Conservation (phyloP, 2,329 filamentous ascomycete species). For the Colletotrichum sp. region DNA sequence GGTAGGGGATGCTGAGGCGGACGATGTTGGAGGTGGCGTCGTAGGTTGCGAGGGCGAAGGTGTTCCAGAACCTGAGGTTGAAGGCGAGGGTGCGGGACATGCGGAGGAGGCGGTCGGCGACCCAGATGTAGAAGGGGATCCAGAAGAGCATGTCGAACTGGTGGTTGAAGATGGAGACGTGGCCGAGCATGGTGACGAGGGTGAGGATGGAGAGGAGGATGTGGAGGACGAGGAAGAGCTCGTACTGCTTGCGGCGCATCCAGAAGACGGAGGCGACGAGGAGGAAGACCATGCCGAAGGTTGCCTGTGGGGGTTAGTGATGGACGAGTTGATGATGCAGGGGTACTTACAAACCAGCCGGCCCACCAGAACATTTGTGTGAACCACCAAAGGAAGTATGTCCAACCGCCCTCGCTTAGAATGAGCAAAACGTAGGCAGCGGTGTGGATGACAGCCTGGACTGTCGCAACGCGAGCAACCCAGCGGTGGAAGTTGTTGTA, state of each 20-base stretch:
- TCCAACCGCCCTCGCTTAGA: conserved; percentile 40
- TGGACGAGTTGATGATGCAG: not conserved
- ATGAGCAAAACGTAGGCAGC: conserved; percentile 60
- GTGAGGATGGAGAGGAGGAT: conserved; percentile 56
- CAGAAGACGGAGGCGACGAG: conserved; percentile 54
- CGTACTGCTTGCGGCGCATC: conserved; percentile 57
- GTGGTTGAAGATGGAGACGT: conserved; percentile 58
- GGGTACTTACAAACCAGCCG: conserved; percentile 46
- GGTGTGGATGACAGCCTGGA: conserved; percentile 68
- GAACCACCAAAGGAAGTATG: conserved; percentile 40
- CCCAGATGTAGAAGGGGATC: conserved; percentile 54
- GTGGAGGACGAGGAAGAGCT: conserved; percentile 54
- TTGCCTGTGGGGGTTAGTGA: conserved; percentile 35
- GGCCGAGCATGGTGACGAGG: conserved; percentile 55
- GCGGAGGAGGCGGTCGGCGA: conserved; percentile 52
- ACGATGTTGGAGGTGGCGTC: conserved; percentile 45
- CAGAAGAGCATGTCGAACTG: conserved; percentile 56
- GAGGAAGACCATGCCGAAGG: conserved; percentile 48
- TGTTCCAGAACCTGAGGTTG: conserved; percentile 42
- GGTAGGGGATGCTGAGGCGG: conserved; percentile 41
- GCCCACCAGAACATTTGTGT: conserved; percentile 53
- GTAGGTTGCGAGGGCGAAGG: conserved; percentile 37
- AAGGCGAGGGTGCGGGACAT: conserved; percentile 45
- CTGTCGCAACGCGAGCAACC: conserved; percentile 65
- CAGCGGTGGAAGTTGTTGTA: conserved; percentile 74